These are phyloP conservation scores for Paraphoma sp. DNA, from an alignment of 2,329 filamentous ascomycete species.

Conservation along the genomic window DNA sequence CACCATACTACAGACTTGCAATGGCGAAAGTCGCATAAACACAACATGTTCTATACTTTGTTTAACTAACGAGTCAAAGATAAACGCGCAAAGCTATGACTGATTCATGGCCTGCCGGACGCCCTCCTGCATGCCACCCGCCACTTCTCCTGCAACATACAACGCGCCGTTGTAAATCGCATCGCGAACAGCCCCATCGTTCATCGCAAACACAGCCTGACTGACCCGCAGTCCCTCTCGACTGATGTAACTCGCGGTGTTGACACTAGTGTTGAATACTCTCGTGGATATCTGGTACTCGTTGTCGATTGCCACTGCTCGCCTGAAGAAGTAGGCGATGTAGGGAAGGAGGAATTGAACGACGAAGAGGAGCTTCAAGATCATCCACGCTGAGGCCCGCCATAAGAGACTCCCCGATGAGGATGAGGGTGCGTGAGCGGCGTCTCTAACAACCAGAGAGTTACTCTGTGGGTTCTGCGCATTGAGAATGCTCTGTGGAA, in stretches of 20 bases:
- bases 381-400: slow-evolving; percentile 61
- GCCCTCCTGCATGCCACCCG: slow-evolving; percentile 72
- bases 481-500: slow-evolving; percentile 50
- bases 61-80: background rate
- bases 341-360: slow-evolving; percentile 69
- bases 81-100: background rate
- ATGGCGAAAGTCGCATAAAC: no score
- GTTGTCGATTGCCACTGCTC: slow-evolving; percentile 46
- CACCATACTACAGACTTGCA: background rate
- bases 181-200: slow-evolving; percentile 70
- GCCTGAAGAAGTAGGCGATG: slow-evolving; percentile 60
- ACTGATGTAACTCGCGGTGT: slow-evolving; percentile 61
- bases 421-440: background rate
- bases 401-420: slow-evolving; percentile 57
- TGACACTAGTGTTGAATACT: slow-evolving; percentile 59
- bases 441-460: background rate
- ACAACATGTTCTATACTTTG: no score
- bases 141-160: slow-evolving; percentile 70
- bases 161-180: slow-evolving; percentile 61
- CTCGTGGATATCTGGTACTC: slow-evolving; percentile 64
- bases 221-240: slow-evolving; percentile 60
- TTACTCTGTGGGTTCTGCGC: slow-evolving; percentile 14
- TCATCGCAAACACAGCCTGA: slow-evolving; percentile 64
- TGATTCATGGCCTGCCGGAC: slow-evolving; percentile 51
- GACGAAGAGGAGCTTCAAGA: slow-evolving; percentile 66